Conservation (phyloP, 805 yeast genomes). For the Zygotorulaspora sp. region DNA sequence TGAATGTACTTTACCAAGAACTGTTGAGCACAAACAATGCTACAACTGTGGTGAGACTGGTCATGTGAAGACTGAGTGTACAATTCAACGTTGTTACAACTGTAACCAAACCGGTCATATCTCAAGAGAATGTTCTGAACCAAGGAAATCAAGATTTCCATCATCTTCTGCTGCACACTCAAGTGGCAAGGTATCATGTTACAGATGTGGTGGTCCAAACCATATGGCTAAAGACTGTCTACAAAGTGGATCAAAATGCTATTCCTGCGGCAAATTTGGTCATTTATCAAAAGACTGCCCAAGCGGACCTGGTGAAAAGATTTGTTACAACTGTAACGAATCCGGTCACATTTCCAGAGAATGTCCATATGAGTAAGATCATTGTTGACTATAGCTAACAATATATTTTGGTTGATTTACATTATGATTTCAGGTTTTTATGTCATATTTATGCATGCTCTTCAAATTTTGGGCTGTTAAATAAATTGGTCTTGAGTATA, state of each 20-base stretch:
- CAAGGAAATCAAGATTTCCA: conserved; percentile 31
- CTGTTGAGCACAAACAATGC: conserved; percentile 80
- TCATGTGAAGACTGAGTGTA: conserved; percentile 82
- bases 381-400: neutral
- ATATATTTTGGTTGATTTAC: conserved; percentile 1
- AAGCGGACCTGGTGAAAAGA: conserved; percentile 48
- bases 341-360: conserved; percentile 86
- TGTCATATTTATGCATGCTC: conserved; percentile 1
- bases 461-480: conserved; percentile 6
- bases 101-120: conserved; percentile 78
- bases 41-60: conserved; percentile 91
- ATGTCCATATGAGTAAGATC: conserved; percentile 40
- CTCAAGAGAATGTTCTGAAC: conserved; percentile 67
- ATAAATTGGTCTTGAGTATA: conserved; percentile 6
- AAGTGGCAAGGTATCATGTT: conserved; percentile 48
- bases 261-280: conserved; percentile 87
- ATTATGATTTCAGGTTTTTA: neutral
- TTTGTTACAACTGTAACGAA: conserved; percentile 46
- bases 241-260: conserved; percentile 72
- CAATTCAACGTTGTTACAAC: conserved; percentile 71
- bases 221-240: conserved; percentile 90
- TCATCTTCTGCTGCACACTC: conserved; percentile 22
- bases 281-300: conserved; percentile 84
- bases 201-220: conserved; percentile 90
- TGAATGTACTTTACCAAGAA: conserved; percentile 86